These are phyloP conservation scores for Cutaneotrichosporon sp. DNA, from an alignment of 1,284 basidiomycete species.

Conservation along the genomic window DNA sequence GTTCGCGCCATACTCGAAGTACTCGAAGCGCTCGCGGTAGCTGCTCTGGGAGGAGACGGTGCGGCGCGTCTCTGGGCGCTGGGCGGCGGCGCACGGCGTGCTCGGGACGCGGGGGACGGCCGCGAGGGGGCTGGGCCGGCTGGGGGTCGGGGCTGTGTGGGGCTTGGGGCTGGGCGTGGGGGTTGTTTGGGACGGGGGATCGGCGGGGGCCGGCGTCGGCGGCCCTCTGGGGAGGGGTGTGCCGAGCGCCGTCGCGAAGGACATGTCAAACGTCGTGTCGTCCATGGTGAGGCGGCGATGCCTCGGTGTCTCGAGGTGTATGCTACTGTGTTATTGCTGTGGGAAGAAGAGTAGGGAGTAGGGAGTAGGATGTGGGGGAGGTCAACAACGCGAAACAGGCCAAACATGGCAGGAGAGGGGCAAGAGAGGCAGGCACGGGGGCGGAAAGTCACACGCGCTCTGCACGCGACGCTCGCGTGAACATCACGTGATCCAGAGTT, in stretches of 20 bases:
- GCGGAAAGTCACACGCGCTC: neutral
- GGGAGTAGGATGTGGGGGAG: neutral
- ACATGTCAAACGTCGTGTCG: constrained; percentile 5
- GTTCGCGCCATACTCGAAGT: neutral
- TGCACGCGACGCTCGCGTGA: neutral
- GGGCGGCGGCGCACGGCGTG: neutral
- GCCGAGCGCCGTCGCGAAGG: neutral
- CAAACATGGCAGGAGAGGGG: neutral
- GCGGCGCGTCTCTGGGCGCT: neutral
- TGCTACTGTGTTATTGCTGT: too few species aligned
- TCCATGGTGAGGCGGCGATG: constrained; percentile 3
- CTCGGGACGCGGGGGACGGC: neutral
- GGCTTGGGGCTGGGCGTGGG: too few species aligned
- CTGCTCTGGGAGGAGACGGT: neutral
- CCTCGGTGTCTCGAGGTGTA: neutral
- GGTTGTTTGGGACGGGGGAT: neutral
- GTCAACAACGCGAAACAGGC: too few species aligned
- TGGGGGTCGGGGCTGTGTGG: too few species aligned
- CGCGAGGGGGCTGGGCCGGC: too few species aligned
- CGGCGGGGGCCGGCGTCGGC: neutral
- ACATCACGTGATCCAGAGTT: too few species aligned
- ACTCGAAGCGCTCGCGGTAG: neutral
- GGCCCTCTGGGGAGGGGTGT: neutral
- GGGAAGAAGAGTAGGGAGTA: neutral
- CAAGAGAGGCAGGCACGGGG: too few species aligned